Evolutionary conservation across 331 rosid genomes (phyloP), one percentile per base, ranked within the genome.

Genomic region (Telfairia occidentalis): DNA sequence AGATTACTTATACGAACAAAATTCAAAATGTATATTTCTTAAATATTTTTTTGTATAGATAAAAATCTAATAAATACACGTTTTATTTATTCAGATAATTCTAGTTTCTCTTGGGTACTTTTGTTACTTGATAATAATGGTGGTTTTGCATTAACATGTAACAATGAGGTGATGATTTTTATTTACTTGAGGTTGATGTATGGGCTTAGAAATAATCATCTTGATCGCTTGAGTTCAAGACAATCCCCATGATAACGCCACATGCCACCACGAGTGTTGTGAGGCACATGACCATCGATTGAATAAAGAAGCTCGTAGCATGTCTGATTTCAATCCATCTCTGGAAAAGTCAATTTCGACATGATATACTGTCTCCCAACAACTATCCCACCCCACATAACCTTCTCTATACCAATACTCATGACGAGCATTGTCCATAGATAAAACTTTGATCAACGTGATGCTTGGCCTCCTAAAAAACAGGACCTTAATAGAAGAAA

Each of bases 1-100:
- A 88, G 81, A 45, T n/a, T 30, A 48, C 19, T 30, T 18, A 49
- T 32, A 49, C 76, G 1, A 71, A 9, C n/a, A 48, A 9, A 30
- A 49, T 29, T 45, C 19, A 43, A 30, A 30, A 29, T 48, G 43
- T 48, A 71, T 71, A 71, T 71, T 71, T 71, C 5, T 48, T 49
- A 30, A 18, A 48, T 28, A 29, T 48, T 71, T n/a, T 71, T 71
- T 48, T 46, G 73, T 67, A 71, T 48, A 71, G 76, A 45, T 49
- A 29, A 46, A 48, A 71, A 4, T 71, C 18, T 4, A 48, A 9
- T 15, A 13, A 65, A 42, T 6, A 15, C 42, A 28, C 29, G 0
- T 45, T 15, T 28, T 71, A 29, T 49, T 67, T 29, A 48, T 28
- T 70, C 24, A 43, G 26, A 43, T 5, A 28, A 70, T 7, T 70